These are phyloP conservation scores for Candida tibetensis DNA, from an alignment of 805 yeast genomes.

Conservation along the genomic window DNA sequence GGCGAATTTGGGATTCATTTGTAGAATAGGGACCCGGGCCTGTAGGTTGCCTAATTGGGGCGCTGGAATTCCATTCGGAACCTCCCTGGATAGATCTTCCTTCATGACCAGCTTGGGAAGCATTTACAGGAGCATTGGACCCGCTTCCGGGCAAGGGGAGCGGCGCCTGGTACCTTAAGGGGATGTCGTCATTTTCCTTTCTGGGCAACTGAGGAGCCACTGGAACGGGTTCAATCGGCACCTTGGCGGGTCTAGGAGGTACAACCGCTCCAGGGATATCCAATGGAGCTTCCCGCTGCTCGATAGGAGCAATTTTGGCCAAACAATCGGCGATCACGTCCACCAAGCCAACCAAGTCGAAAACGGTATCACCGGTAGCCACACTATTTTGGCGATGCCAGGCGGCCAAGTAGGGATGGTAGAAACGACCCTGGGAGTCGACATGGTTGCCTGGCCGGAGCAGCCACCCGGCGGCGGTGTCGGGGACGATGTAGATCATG, in stretches of 20 bases:
- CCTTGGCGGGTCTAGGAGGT: slow-evolving; percentile 22
- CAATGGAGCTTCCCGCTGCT: not conserved
- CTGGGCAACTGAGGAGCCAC: slow-evolving; percentile 27
- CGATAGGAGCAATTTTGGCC: slow-evolving; percentile 5
- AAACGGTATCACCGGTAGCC: slow-evolving; percentile 11
- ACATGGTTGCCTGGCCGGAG: slow-evolving; percentile 62
- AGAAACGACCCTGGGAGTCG: slow-evolving; percentile 69
- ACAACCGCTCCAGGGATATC: slow-evolving; percentile 15
- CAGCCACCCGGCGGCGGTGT: slow-evolving; percentile 37
- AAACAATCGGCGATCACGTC: slow-evolving; percentile 12
- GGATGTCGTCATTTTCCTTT: slow-evolving; percentile 16
- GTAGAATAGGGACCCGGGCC: too few species aligned
- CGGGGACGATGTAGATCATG: slow-evolving; percentile 57
- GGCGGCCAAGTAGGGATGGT: slow-evolving; percentile 61
- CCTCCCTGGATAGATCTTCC: too few species aligned
- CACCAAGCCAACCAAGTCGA: slow-evolving; percentile 18
- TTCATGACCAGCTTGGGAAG: too few species aligned
- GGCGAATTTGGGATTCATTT: too few species aligned
- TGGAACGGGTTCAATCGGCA: not conserved
- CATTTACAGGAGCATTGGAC: too few species aligned
- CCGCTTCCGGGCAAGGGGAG: slow-evolving; percentile 25
- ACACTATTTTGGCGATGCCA: slow-evolving; percentile 46
- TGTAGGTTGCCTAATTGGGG: too few species aligned
- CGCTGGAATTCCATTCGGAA: too few species aligned
- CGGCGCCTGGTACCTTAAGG: slow-evolving; percentile 32